Percentiles rank a stretch among this genome's conserved stretches.
Evolutionary conservation across 305 asterid species (phyloP).

Genomic region (Petunia hybrid): DNA sequence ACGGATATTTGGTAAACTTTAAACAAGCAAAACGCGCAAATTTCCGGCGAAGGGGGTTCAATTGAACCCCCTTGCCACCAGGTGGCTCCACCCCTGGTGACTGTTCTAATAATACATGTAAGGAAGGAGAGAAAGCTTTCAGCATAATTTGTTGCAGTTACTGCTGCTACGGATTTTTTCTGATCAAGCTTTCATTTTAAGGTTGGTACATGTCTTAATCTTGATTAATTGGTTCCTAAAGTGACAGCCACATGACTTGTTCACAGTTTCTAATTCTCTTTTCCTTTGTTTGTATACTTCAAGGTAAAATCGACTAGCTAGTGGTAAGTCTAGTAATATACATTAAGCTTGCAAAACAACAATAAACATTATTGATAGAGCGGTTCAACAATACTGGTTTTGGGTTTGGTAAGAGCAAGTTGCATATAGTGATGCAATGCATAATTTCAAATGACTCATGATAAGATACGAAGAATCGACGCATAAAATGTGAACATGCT

Average conservation of each 20-base stretch:
- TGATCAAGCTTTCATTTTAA: not conserved
- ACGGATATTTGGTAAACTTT: too few species aligned
- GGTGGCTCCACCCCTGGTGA: too few species aligned
- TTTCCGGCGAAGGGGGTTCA: too few species aligned
- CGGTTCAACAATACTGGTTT: constrained; percentile 14
- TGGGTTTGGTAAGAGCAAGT: constrained; percentile 25
- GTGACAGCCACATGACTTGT: not conserved
- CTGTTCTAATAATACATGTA: too few species aligned
- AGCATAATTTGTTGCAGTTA: not conserved
- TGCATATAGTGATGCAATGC: not conserved
- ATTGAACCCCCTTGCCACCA: too few species aligned
- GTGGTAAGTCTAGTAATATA: not conserved
- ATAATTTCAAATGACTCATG: not conserved
- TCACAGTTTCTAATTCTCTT: not conserved
- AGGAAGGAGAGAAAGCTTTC: not conserved
- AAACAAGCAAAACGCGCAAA: too few species aligned
- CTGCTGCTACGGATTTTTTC: not conserved
- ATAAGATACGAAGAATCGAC: not conserved
- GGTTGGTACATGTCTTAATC: not conserved
- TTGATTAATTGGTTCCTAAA: not conserved
- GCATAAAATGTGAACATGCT: not conserved
- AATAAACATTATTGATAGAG: not conserved
- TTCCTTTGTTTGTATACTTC: not conserved
- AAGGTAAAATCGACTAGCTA: not conserved
- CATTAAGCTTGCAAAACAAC: not conserved